These are phyloP conservation scores for Albatrellus sp. DNA, from an alignment of 1,284 basidiomycete species.

Conservation along the genomic window DNA sequence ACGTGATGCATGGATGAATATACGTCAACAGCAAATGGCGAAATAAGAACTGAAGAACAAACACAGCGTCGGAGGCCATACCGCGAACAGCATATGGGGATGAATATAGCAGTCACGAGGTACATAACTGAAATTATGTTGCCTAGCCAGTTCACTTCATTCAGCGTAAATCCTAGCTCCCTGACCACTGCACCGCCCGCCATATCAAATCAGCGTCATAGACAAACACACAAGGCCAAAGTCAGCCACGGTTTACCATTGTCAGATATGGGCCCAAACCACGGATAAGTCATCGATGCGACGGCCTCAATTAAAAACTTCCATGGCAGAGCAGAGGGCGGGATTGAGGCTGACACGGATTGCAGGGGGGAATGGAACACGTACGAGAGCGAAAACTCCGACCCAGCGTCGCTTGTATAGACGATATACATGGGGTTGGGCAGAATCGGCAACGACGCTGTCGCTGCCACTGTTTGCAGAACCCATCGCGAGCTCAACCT, in stretches of 20 bases:
- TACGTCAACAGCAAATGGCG: not conserved
- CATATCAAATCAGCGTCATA: too few species aligned
- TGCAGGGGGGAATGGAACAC: slow-evolving; percentile 10
- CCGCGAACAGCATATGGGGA: slow-evolving; percentile 42
- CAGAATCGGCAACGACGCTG: too few species aligned
- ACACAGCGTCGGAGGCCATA: slow-evolving; percentile 52
- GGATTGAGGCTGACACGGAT: not conserved
- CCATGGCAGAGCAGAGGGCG: not conserved
- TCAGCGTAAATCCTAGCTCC: slow-evolving; percentile 50
- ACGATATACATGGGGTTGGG: slow-evolving; percentile 25
- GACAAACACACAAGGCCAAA: not conserved
- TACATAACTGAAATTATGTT: slow-evolving; percentile 52
- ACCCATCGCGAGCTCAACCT: too few species aligned
- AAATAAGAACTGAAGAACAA: slow-evolving; percentile 12
- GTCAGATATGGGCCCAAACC: slow-evolving; percentile 70
- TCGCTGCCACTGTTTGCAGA: too few species aligned
- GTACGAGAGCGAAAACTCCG: slow-evolving; percentile 50
- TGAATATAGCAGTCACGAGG: slow-evolving; percentile 43
- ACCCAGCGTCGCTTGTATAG: slow-evolving; percentile 57
- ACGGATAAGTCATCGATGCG: slow-evolving; percentile 51
- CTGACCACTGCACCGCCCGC: slow-evolving; percentile 39
- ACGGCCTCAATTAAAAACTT: slow-evolving; percentile 52
- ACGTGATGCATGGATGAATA: not conserved
- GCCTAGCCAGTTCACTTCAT: slow-evolving; percentile 67
- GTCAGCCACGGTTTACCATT: slow-evolving; percentile 28